Evolutionary conservation across 2,329 filamentous ascomycete genomes (phyloP).

Genomic region (Fusarium pseudonygamai): DNA sequence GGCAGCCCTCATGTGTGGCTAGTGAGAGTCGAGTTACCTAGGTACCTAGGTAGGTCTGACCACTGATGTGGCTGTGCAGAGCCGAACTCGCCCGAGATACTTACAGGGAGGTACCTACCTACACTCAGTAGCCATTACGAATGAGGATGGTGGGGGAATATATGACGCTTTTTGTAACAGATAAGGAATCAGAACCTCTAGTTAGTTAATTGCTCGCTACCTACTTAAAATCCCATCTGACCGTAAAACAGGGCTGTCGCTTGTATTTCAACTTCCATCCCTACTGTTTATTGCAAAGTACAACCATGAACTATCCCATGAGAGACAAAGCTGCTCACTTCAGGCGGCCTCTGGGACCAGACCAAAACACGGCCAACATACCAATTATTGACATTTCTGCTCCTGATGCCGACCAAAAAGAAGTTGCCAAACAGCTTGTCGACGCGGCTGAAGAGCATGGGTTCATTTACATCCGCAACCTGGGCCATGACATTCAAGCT

Average conservation of each 20-base stretch:
- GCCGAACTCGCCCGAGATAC: not conserved
- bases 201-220: not conserved
- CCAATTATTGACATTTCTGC: conserved; percentile 81
- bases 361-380: conserved; percentile 60
- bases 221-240: not conserved
- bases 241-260: not conserved
- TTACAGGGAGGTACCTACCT: not conserved
- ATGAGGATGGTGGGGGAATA: conserved; percentile 20
- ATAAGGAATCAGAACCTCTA: not conserved
- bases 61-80: conserved; percentile 16
- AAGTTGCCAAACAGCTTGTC: conserved; percentile 74
- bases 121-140: conserved; percentile 1
- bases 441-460: conserved; percentile 84
- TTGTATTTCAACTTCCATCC: not conserved
- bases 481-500: conserved; percentile 72
- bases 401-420: conserved; percentile 56
- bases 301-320: conserved; percentile 5
- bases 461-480: conserved; percentile 88
- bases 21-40: not conserved
- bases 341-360: conserved; percentile 5
- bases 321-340: conserved; percentile 4
- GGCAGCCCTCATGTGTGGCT: conserved; percentile 30
- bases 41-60: too few species aligned
- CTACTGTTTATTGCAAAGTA: not conserved
- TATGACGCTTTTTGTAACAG: conserved; percentile 17